phyloP scores from a whole-genome alignment of 768 basidiomycete genomes.

The Mycena galericulata region DNA sequence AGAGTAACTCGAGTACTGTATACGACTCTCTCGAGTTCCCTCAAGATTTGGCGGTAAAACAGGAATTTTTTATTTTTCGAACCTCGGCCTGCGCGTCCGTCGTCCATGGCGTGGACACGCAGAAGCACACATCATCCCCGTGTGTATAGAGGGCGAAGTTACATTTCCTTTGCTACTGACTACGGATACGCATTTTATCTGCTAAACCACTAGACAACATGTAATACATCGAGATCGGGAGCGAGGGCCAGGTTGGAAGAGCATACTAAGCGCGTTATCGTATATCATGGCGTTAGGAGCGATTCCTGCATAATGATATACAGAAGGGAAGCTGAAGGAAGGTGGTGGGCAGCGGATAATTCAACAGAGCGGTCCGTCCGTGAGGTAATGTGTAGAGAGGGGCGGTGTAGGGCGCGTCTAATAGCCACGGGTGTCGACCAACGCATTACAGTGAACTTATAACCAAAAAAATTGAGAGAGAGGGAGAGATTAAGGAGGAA shows the following conservation, averaged over 20 bases:
- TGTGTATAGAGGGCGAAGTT: constrained; percentile 22
- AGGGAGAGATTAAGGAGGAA: too few species aligned
- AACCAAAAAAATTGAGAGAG: constrained; percentile 13
- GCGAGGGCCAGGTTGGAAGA: constrained; percentile 17
- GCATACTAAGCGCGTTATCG: constrained; percentile 2
- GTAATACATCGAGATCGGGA: constrained; percentile 27
- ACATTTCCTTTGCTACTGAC: constrained; percentile 19
- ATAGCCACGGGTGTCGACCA: constrained; percentile 22
- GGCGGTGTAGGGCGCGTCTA: constrained; percentile 22
- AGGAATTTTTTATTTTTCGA: too few species aligned
- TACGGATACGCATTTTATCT: constrained; percentile 24
- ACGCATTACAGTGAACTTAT: constrained; percentile 33
- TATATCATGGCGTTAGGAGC: constrained; percentile 10
- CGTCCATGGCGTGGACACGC: background rate
- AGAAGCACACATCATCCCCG: background rate
- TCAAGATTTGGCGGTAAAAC: too few species aligned
- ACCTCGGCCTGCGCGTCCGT: too few species aligned
- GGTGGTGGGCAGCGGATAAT: too few species aligned
- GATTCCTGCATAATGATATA: constrained; percentile 16
- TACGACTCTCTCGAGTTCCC: too few species aligned
- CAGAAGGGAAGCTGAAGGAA: background rate
- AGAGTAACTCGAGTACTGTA: too few species aligned
- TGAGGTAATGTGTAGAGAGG: background rate
- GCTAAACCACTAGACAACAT: constrained; percentile 18
- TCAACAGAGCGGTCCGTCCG: constrained; percentile 18